These are phyloP conservation scores for Massarina eburnea DNA, from an alignment of 2,329 filamentous ascomycete genomes.

Conservation along the genomic window DNA sequence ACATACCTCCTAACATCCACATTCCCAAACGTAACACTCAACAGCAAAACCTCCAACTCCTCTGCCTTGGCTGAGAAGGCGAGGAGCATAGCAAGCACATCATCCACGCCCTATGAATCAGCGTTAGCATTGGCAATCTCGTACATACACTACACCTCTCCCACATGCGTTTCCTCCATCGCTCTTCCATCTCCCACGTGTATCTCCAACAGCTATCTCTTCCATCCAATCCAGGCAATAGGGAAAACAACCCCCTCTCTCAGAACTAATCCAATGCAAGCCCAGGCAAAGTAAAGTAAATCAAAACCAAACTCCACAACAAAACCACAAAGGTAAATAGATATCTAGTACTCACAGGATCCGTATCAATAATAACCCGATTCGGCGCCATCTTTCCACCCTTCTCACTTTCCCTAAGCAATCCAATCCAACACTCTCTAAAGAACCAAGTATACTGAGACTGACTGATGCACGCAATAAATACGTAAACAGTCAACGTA, in stretches of 20 bases:
- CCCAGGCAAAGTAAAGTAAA: background rate
- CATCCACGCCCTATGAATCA: constrained; percentile 71
- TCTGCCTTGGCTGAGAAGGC: constrained; percentile 79
- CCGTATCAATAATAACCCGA: constrained; percentile 92
- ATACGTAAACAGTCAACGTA: too few relatives aligned
- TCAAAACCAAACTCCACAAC: background rate
- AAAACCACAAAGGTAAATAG: background rate
- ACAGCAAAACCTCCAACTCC: constrained; percentile 80
- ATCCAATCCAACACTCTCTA: too few relatives aligned
- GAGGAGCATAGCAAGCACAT: constrained; percentile 84
- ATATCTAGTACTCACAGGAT: constrained; percentile 64
- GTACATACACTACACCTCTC: background rate
- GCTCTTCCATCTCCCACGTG: too few relatives aligned
- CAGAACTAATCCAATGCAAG: too few relatives aligned
- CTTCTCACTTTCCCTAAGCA: background rate
- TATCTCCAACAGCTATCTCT: too few relatives aligned
- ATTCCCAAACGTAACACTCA: constrained; percentile 93
- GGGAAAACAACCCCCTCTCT: too few relatives aligned
- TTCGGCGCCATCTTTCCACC: constrained; percentile 43
- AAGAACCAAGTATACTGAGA: too few relatives aligned
- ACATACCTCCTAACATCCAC: constrained; percentile 77
- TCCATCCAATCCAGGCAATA: too few relatives aligned
- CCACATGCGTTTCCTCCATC: too few relatives aligned
- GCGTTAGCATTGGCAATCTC: constrained; percentile 4
- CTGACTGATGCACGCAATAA: too few relatives aligned